phyloP scores from a whole-genome alignment of 1,139 yeast species.

The Geotrichum cucujoidarum region DNA sequence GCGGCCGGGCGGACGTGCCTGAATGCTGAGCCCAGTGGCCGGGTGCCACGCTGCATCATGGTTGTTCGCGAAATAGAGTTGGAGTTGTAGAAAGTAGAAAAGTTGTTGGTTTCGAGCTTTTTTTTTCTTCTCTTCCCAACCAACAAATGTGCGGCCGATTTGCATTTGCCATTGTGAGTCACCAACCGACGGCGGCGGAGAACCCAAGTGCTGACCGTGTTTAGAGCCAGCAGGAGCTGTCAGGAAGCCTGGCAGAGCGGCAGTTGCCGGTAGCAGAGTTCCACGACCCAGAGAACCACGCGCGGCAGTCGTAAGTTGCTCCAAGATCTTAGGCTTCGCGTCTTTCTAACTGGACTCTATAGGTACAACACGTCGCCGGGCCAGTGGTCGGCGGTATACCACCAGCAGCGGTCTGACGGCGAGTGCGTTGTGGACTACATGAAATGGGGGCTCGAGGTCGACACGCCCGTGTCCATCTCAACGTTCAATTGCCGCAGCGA shows the following conservation, averaged over 20 bases:
- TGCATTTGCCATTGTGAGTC: constrained; percentile 20
- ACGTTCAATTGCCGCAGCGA: constrained; percentile 38
- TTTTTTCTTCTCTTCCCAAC: background rate
- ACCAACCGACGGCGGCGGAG: background rate
- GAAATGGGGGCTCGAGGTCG: constrained; percentile 51
- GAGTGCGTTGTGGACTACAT: constrained; percentile 35
- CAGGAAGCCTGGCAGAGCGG: constrained; percentile 11
- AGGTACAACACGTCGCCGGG: constrained; percentile 18
- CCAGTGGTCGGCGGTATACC: constrained; percentile 13
- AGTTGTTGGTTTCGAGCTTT: background rate
- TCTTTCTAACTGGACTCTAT: background rate
- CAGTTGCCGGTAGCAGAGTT: background rate
- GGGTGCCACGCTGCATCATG: constrained; percentile 1
- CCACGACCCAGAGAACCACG: constrained; percentile 4
- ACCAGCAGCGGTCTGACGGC: background rate
- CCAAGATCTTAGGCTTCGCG: background rate
- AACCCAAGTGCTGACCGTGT: background rate
- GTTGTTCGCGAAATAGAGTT: background rate
- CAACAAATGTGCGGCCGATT: constrained; percentile 22
- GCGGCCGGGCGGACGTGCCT: background rate
- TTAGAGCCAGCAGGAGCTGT: constrained; percentile 17
- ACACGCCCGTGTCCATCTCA: constrained; percentile 6
- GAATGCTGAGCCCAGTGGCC: background rate
- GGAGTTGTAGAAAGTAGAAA: background rate
- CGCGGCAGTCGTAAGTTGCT: constrained; percentile 4